Evolutionary conservation across 306 rosid species (phyloP).

Genomic region (Ormosia semicastrata): DNA sequence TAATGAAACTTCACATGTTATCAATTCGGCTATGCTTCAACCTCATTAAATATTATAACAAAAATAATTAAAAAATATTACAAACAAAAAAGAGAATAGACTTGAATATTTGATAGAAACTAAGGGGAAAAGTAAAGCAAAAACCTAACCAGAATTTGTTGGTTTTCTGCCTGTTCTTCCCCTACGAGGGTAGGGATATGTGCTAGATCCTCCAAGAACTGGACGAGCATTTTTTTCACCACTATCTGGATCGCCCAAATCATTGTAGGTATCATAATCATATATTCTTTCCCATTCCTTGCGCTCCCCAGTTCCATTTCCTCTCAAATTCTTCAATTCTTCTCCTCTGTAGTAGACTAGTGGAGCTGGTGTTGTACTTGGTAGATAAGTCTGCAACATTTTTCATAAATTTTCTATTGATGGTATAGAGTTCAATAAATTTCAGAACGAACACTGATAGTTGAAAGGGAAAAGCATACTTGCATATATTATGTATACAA

Average conservation of each 20-base stretch:
- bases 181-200: slow-evolving; percentile 75
- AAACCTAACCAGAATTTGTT: slow-evolving; percentile 40
- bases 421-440: neutral
- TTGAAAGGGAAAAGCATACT: too few relatives aligned
- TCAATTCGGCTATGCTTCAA: neutral
- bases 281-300: slow-evolving; percentile 64
- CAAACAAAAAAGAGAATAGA: too few relatives aligned
- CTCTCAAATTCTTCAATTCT: slow-evolving; percentile 53
- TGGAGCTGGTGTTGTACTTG: slow-evolving; percentile 51
- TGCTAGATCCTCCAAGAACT: slow-evolving; percentile 58
- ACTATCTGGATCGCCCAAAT: slow-evolving; percentile 44
- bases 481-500: too few relatives aligned
- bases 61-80: too few relatives aligned
- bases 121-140: too few relatives aligned
- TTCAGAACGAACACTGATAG: too few relatives aligned
- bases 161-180: slow-evolving; percentile 75
- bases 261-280: slow-evolving; percentile 64
- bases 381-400: slow-evolving; percentile 51
- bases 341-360: slow-evolving; percentile 39
- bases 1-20: neutral
- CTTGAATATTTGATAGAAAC: too few relatives aligned
- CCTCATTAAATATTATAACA: neutral
- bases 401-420: neutral
- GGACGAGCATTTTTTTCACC: slow-evolving; percentile 45
- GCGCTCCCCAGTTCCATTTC: slow-evolving; percentile 56